These are phyloP conservation scores for Prunus mira DNA, from an alignment of 306 rosid species.

Conservation along the genomic window DNA sequence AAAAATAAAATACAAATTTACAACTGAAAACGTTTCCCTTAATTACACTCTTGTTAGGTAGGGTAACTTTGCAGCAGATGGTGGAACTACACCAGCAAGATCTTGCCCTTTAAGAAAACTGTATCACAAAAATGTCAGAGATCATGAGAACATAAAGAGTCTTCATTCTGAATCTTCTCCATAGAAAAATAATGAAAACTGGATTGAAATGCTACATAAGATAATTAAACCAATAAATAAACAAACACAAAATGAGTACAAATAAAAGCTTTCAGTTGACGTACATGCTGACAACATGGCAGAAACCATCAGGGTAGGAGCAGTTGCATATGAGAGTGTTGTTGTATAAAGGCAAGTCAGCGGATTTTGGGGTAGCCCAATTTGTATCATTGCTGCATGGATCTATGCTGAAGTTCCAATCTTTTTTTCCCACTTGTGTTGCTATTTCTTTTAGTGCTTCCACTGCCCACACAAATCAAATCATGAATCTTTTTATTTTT, in stretches of 20 bases:
- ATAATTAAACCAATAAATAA: neutral
- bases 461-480: conserved; percentile 11
- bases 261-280: neutral
- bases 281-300: conserved; percentile 19
- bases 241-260: neutral
- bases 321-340: conserved; percentile 27
- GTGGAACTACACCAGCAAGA: conserved; percentile 17
- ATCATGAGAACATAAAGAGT: too few species aligned
- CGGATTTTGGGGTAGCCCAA: conserved; percentile 9
- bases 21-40: neutral
- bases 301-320: neutral
- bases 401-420: conserved; percentile 22
- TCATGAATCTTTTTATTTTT: neutral
- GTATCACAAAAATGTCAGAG: neutral
- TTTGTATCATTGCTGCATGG: conserved; percentile 13
- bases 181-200: too few species aligned
- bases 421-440: conserved; percentile 10
- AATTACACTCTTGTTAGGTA: conserved; percentile 8
- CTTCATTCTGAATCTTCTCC: too few species aligned
- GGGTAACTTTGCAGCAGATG: conserved; percentile 8
- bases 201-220: neutral
- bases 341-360: neutral
- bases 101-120: conserved; percentile 12
- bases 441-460: conserved; percentile 11
- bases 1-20: neutral